Base-by-base conservation (phyloP, 2,329 filamentous ascomycete species). In the Fusarium sp. region DNA sequence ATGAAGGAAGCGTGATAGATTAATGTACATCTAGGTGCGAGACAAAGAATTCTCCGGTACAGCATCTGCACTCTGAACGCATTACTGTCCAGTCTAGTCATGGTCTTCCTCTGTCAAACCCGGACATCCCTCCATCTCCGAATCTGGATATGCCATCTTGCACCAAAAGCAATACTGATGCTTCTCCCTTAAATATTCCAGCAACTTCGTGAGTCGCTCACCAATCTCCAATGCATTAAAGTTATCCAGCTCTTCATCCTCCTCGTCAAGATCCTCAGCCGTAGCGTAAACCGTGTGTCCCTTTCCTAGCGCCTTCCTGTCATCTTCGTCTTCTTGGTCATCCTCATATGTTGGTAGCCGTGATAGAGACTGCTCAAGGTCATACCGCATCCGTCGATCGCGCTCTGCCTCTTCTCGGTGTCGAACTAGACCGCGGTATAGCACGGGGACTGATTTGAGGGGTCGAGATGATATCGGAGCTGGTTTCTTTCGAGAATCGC, bases 121-220 rank as follows among this genome's bases (percentile, higher is more conserved):
- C 0, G 97, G 96, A 86, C 97, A 99, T 0, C 94, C 95, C 14
- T 97, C 94, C 92, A 98, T 92, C 39, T 85, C 83, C 39, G 85
- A 85, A 79, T 95, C 91, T 0, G 91, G 89, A 81, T 98, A 99
- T 62, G 87, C 86, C 82, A 89, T 93, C 82, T 98, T 98, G 84
- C 97, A 99, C 94, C 95, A 99, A 81, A 98, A 98, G 84, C 97
- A 99, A 81, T 99, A 99, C 52, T 87, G 84, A 79, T 95, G 90
- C 79, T 89, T 89, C 58, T 91, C 86, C 41, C 97, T 89, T 64
- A 99, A 82, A 82, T 94, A 92, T 20, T 84, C 81, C 11, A 98
- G 88, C 16, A 97, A 82, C 76, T 86, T 90, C 10, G 86, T 84
- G 71, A 98, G 83, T 74, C 91, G 90, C 77, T 97, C 93, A 2